Percentiles rank a stretch among this genome's conserved stretches.
phyloP scores from a whole-genome alignment of 2,329 filamentous ascomycete genomes.

The Fusarium lyarnte region DNA sequence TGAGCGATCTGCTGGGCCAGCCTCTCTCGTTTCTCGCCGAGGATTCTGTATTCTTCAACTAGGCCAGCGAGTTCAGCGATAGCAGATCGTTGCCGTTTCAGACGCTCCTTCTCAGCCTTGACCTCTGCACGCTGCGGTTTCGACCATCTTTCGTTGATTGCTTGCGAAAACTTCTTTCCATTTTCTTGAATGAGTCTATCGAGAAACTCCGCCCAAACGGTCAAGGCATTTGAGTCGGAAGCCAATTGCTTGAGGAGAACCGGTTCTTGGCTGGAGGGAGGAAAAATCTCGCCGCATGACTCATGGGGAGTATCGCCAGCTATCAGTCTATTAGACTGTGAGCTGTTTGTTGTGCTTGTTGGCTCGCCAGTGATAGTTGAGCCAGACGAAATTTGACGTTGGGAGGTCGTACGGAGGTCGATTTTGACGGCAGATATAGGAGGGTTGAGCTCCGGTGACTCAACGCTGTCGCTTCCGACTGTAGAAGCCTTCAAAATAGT shows the following conservation, averaged over 20 bases:
- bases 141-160: slow-evolving; percentile 58
- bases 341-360: neutral
- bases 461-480: neutral
- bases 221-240: slow-evolving; percentile 46
- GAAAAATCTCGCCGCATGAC: neutral
- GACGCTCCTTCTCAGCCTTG: slow-evolving; percentile 59
- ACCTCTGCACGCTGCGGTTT: slow-evolving; percentile 58
- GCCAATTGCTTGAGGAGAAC: slow-evolving; percentile 45
- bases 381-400: slow-evolving; percentile 19
- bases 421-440: neutral
- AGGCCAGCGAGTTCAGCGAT: slow-evolving; percentile 54
- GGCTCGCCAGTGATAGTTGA: slow-evolving; percentile 1
- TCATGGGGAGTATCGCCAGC: slow-evolving; percentile 7
- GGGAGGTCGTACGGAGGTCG: slow-evolving; percentile 12
- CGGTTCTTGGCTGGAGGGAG: slow-evolving; percentile 8
- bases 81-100: slow-evolving; percentile 58
- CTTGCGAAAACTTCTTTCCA: slow-evolving; percentile 57
- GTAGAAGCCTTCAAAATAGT: slow-evolving; percentile 9
- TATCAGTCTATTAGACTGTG: slow-evolving; percentile 14
- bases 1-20: slow-evolving; percentile 59
- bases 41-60: slow-evolving; percentile 53
- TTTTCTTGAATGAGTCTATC: slow-evolving; percentile 58
- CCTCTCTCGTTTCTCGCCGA: slow-evolving; percentile 56
- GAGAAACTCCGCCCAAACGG: slow-evolving; percentile 51
- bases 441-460: neutral